phyloP scores from a whole-genome alignment of 805 yeast genomes.

The Saturnispora dispora region DNA sequence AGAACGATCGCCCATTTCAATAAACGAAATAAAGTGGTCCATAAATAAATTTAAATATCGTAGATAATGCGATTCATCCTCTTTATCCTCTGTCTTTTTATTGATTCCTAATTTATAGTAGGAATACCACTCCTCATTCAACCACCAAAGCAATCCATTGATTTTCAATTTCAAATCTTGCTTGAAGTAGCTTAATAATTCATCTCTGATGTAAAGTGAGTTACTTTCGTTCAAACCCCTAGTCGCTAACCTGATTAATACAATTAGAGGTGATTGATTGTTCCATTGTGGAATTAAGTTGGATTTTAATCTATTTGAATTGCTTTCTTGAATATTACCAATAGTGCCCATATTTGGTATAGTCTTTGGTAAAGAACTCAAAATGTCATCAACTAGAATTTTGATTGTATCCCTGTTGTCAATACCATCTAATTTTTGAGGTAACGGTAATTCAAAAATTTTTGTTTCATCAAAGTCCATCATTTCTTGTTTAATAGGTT shows the following conservation, averaged over 20 bases:
- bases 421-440: conserved; percentile 40
- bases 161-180: conserved; percentile 63
- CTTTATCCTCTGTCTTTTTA: not conserved
- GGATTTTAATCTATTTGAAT: conserved; percentile 28
- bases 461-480: conserved; percentile 14
- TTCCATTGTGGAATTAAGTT: conserved; percentile 44
- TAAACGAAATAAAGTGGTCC: conserved; percentile 73
- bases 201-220: conserved; percentile 56
- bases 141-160: conserved; percentile 80
- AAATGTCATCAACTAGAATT: conserved; percentile 50
- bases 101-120: conserved; percentile 36
- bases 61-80: conserved; percentile 36
- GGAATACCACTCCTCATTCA: conserved; percentile 83
- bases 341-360: not conserved
- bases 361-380: conserved; percentile 26
- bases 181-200: conserved; percentile 64
- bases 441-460: conserved; percentile 44
- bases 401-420: conserved; percentile 51
- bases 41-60: conserved; percentile 63
- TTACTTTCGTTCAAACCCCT: conserved; percentile 50
- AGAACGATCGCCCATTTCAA: conserved; percentile 75
- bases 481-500: not conserved
- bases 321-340: not conserved
- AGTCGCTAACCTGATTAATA: conserved; percentile 70
- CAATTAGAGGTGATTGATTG: conserved; percentile 64